Evolutionary conservation across 208 protist species (phyloP).

Genomic region (Crithidia brevicula): DNA sequence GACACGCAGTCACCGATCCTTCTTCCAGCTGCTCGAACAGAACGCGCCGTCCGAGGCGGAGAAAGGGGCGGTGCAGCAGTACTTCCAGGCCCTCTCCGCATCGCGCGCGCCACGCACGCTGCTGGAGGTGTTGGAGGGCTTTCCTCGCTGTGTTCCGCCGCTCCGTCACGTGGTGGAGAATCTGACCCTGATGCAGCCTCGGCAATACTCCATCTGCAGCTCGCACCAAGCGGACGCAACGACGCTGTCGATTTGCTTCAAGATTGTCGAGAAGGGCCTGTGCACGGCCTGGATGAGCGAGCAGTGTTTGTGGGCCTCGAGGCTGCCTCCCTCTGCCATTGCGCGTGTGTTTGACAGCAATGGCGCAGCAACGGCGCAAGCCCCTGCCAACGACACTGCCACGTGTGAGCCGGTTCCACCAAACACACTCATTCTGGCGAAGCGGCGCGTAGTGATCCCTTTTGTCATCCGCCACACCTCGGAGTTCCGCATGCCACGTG

Average conservation of each 20-base stretch:
- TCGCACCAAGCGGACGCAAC: conserved; percentile 44
- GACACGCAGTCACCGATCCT: conserved; percentile 21
- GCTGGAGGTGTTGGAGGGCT: conserved; percentile 38
- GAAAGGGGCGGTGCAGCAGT: conserved; percentile 16
- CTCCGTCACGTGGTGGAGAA: conserved; percentile 74
- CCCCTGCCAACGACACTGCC: background rate
- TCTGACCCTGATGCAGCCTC: conserved; percentile 64
- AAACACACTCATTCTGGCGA: conserved; percentile 15
- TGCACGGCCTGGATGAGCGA: conserved; percentile 65
- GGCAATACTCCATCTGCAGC: conserved; percentile 94
- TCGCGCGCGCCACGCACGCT: conserved; percentile 14
- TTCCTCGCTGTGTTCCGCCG: conserved; percentile 26
- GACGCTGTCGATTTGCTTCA: conserved; percentile 80
- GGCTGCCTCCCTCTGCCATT: conserved; percentile 1
- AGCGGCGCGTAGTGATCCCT: conserved; percentile 31
- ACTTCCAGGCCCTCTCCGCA: conserved; percentile 4
- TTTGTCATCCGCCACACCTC: conserved; percentile 43
- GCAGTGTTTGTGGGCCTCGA: conserved; percentile 43
- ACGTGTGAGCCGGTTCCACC: background rate
- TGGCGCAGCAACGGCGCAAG: too few relatives aligned
- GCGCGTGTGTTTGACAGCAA: background rate
- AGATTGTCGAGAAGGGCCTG: conserved; percentile 71
- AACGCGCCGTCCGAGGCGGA: conserved; percentile 14
- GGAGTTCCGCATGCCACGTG: conserved; percentile 67
- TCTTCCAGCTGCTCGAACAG: conserved; percentile 35